phyloP scores from a whole-genome alignment of 1,284 basidiomycete species.

The Pyrrhoderma lamaoense region DNA sequence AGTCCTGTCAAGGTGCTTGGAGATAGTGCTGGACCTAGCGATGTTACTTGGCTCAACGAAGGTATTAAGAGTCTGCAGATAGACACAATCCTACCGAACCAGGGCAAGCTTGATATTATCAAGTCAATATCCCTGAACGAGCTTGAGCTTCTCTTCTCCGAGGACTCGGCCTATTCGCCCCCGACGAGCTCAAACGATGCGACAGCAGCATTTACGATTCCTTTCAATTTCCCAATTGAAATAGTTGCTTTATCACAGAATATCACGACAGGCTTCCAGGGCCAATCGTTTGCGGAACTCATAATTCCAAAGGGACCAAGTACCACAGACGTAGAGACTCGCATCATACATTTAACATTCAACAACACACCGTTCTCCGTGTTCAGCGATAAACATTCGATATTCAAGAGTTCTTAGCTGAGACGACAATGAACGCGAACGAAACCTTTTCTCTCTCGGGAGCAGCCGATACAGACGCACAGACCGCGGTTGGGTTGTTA shows the following conservation, averaged over 20 bases:
- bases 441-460: slow-evolving; percentile 55
- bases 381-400: slow-evolving; percentile 41
- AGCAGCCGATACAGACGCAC: slow-evolving; percentile 49
- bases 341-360: slow-evolving; percentile 61
- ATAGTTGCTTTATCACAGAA: slow-evolving; percentile 57
- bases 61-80: slow-evolving; percentile 65
- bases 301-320: slow-evolving; percentile 54
- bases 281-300: slow-evolving; percentile 54
- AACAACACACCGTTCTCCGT: slow-evolving; percentile 55
- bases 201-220: slow-evolving; percentile 57
- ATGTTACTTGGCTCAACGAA: slow-evolving; percentile 69
- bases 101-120: slow-evolving; percentile 57
- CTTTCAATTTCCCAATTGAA: slow-evolving; percentile 67
- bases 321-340: slow-evolving; percentile 54
- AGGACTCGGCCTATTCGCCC: slow-evolving; percentile 49
- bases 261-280: slow-evolving; percentile 50
- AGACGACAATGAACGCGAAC: slow-evolving; percentile 46
- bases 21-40: slow-evolving; percentile 53
- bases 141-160: slow-evolving; percentile 55
- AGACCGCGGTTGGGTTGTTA: slow-evolving; percentile 70
- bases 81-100: slow-evolving; percentile 57
- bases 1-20: slow-evolving; percentile 59
- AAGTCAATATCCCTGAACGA: slow-evolving; percentile 59
- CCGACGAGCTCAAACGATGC: slow-evolving; percentile 54
- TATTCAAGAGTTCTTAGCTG: slow-evolving; percentile 65